Evolutionary conservation across 768 basidiomycete genomes (phyloP).

Genomic region (Leccinum rimulosum): DNA sequence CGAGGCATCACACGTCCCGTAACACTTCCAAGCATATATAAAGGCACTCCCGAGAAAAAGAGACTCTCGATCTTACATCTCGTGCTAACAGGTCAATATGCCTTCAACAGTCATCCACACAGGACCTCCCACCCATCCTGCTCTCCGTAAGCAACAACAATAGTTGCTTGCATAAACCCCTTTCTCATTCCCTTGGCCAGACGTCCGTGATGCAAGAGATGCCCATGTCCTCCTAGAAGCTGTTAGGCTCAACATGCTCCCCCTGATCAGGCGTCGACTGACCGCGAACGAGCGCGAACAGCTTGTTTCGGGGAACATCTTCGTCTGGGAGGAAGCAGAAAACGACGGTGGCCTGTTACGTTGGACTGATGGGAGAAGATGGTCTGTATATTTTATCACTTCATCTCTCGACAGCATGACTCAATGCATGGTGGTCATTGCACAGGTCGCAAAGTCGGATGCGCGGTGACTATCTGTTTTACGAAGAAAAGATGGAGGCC

Average conservation of each 20-base stretch:
- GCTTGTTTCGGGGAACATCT: constrained; percentile 69
- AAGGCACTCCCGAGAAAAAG: constrained; percentile 11
- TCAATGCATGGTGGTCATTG: neutral
- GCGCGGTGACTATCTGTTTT: constrained; percentile 80
- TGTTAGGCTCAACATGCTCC: constrained; percentile 65
- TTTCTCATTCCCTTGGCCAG: constrained; percentile 34
- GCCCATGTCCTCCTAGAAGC: constrained; percentile 77
- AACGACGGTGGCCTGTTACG: constrained; percentile 63
- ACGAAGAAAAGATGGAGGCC: constrained; percentile 80
- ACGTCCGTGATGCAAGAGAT: constrained; percentile 77
- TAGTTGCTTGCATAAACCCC: neutral
- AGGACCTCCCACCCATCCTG: constrained; percentile 30
- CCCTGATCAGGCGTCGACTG: constrained; percentile 70
- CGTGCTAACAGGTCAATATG: constrained; percentile 10
- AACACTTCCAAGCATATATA: constrained; percentile 26
- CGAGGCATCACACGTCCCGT: constrained; percentile 16
- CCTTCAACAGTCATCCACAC: constrained; percentile 16
- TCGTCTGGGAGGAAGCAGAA: constrained; percentile 85
- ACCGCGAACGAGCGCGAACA: constrained; percentile 67
- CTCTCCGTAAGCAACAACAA: constrained; percentile 33
- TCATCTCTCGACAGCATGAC: neutral
- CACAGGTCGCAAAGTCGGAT: constrained; percentile 83
- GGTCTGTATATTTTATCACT: constrained; percentile 39
- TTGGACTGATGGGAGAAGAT: constrained; percentile 82
- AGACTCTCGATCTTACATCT: constrained; percentile 5